Evolutionary conservation across 2,329 filamentous ascomycete species (phyloP), one percentile per base, ranked within the genome.

Genomic region (Reticulascus tulasneorum): DNA sequence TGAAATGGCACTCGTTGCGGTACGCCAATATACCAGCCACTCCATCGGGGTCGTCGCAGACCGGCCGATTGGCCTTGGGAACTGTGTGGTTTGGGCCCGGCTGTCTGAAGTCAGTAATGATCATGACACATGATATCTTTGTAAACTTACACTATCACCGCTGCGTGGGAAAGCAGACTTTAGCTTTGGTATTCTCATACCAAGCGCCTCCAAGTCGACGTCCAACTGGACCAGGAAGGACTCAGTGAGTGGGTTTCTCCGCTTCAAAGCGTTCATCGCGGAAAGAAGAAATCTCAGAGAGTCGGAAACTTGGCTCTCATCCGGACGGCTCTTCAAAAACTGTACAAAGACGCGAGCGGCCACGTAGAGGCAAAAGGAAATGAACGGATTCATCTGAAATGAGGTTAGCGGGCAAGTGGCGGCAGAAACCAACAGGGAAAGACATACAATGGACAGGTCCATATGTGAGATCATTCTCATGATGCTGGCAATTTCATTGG

Each of bases 361-460:
- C n/a, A 97, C 90, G 51, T 96, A 97, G 27, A 98, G 75, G 54
- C 89, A 95, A 61, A 97, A 97, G 0, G 88, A 89, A 50, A 94
- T 84, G 57, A 96, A 97, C 0, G 91, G 88, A 48, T 96, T 95
- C 78, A 95, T 87, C 88, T 96, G 42, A 2, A 6, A 30, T 29
- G 22, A 19, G 33, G 40, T 63, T 39, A 58, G 47, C 25, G n/a
- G 25, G 9, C 22, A 46, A 38, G 25, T 17, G 25, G 21, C 20
- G 20, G 7, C 4, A 16, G 13, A 10, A 5, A 10, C 21, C 19
- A 5, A 5, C n/a, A 17, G 21, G 21, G 11, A 7, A 9, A 4
- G 11, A 56, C 86, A 65, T 75, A 95, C 90, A 40, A 76, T 66
- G 29, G 86, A 79, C 33, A 96, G 69, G 56, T 98, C 93, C 56